phyloP scores from a whole-genome alignment of 169 alveolate genomes.

The Eimeria tenella region DNA sequence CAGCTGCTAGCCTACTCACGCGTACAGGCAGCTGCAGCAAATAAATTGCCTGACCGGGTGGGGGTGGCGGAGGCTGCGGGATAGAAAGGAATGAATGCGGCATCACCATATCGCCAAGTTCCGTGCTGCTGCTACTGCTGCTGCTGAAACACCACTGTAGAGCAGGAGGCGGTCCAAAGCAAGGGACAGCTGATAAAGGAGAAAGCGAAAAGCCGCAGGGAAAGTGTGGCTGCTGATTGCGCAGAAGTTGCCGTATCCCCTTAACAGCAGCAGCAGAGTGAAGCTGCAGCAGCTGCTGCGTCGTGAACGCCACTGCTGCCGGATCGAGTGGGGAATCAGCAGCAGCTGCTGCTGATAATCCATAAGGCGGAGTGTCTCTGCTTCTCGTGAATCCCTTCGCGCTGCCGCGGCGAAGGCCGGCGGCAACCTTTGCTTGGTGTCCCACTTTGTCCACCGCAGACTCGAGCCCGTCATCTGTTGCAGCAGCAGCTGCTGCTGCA shows the following conservation, averaged over 20 bases:
- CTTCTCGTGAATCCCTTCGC: constrained; percentile 15
- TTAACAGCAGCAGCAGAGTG: constrained; percentile 18
- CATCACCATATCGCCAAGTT: not conserved
- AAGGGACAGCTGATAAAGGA: constrained; percentile 26
- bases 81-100: constrained; percentile 11
- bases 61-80: constrained; percentile 43
- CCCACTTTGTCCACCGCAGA: not conserved
- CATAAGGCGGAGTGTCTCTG: not conserved
- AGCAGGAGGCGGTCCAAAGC: constrained; percentile 5
- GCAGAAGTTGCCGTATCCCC: constrained; percentile 23
- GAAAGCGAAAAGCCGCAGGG: constrained; percentile 65
- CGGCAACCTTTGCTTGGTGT: not conserved
- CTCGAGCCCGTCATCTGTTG: not conserved
- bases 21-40: constrained; percentile 60
- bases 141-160: constrained; percentile 10
- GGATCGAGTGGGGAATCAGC: constrained; percentile 7
- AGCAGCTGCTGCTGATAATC: not conserved
- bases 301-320: constrained; percentile 12
- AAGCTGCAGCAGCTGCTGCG: constrained; percentile 53
- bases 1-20: constrained; percentile 5
- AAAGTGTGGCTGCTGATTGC: constrained; percentile 39
- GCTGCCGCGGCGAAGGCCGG: constrained; percentile 50
- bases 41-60: not conserved
- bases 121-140: not conserved
- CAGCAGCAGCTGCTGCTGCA: constrained; percentile 48